phyloP scores from a whole-genome alignment of 2,329 filamentous ascomycete genomes.

The Cucurbitaria berberidis region DNA sequence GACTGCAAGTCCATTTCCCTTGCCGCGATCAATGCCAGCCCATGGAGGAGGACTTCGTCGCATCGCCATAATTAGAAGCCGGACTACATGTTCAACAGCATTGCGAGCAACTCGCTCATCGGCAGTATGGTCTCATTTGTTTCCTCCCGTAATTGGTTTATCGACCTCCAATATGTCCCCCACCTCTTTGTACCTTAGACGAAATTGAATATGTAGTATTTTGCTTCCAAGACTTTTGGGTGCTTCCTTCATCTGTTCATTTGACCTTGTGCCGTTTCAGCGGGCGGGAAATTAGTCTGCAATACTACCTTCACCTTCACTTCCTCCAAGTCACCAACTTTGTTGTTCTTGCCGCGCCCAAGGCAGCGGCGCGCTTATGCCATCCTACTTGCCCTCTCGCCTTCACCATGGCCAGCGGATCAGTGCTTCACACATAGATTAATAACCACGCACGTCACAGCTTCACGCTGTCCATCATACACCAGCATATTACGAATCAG shows the following conservation, averaged over 20 bases:
- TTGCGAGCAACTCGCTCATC: conserved; percentile 6
- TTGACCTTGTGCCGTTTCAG: neutral
- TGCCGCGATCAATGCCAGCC: conserved; percentile 27
- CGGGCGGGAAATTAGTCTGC: neutral
- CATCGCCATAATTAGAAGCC: neutral
- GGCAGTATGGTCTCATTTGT: conserved; percentile 17
- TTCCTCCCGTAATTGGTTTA: conserved; percentile 14
- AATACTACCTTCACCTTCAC: neutral
- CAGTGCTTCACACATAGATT: neutral
- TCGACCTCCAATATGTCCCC: conserved; percentile 8
- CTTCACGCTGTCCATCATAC: neutral
- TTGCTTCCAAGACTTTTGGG: neutral
- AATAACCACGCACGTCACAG: too few relatives aligned
- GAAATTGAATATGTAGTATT: conserved; percentile 16
- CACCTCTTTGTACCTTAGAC: conserved; percentile 17
- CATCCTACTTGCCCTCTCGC: neutral
- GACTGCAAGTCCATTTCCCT: conserved; percentile 12
- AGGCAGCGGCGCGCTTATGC: neutral
- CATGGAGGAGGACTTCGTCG: conserved; percentile 12
- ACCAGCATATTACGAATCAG: neutral
- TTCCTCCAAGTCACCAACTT: neutral
- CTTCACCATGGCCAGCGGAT: neutral
- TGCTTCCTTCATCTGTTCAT: neutral
- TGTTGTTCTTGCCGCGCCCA: too few relatives aligned
- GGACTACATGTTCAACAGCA: neutral